Evolutionary conservation across 495 filamentous ascomycete genomes (phyloP).

Genomic region (Astrothelium macrocarpum): DNA sequence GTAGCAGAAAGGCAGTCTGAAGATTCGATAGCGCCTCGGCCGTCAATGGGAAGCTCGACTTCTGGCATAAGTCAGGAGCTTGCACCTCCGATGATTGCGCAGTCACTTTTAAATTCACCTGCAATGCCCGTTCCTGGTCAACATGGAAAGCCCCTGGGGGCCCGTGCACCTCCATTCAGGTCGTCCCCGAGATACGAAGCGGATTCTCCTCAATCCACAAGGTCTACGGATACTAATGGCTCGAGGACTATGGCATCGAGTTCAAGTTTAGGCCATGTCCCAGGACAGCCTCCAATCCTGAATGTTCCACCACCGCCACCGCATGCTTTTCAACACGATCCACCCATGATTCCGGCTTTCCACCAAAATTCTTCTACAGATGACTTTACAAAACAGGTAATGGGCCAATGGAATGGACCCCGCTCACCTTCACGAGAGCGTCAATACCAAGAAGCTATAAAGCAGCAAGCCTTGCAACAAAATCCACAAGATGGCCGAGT

Average conservation of each 20-base stretch:
- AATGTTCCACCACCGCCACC: constrained; percentile 1
- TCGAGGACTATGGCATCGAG: neutral
- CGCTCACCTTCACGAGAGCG: neutral
- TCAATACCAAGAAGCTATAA: neutral
- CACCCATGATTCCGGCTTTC: neutral
- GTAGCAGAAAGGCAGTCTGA: neutral
- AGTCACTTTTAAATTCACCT: neutral
- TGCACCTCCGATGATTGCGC: neutral
- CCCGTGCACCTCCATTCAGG: neutral
- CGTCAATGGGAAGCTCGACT: neutral
- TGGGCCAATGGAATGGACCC: neutral
- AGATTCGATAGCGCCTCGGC: neutral
- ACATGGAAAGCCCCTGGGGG: neutral
- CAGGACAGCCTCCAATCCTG: neutral
- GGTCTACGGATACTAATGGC: neutral
- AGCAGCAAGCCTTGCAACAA: neutral
- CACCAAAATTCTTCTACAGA: neutral
- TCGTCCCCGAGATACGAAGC: neutral
- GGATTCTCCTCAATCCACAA: constrained; percentile 1
- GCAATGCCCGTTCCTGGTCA: neutral
- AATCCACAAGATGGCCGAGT: neutral
- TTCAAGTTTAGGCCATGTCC: neutral
- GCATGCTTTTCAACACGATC: neutral
- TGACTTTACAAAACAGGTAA: neutral
- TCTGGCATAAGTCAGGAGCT: neutral